Evolutionary conservation across 805 yeast genomes (phyloP).

Genomic region (Candida palmyrensis): DNA sequence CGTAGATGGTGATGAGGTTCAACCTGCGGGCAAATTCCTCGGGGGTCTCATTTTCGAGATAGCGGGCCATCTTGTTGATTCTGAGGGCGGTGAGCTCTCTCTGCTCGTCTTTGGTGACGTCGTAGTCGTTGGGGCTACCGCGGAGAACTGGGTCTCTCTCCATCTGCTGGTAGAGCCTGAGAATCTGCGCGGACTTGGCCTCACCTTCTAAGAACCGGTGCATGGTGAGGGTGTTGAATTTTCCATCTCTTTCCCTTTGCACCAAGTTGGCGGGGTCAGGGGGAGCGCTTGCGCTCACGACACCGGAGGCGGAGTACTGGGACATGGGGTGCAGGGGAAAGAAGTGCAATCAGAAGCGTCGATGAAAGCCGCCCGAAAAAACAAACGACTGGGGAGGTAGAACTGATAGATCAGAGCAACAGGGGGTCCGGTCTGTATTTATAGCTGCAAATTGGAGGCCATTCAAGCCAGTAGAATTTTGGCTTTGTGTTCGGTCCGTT

Average conservation of each 20-base stretch:
- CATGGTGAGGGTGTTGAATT: constrained; percentile 13
- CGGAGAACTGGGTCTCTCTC: constrained; percentile 36
- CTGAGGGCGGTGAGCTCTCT: constrained; percentile 28
- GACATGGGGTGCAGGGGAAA: too few species aligned
- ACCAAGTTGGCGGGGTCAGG: constrained; percentile 19
- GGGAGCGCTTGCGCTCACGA: neutral
- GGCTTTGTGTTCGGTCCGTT: too few species aligned
- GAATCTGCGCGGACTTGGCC: constrained; percentile 23
- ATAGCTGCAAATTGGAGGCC: too few species aligned
- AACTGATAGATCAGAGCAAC: too few species aligned
- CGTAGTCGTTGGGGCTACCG: constrained; percentile 27
- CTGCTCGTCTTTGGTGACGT: constrained; percentile 22
- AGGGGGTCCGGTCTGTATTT: too few species aligned
- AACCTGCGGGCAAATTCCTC: constrained; percentile 30
- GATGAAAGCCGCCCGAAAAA: too few species aligned
- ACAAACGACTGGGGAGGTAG: too few species aligned
- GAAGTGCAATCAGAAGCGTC: too few species aligned
- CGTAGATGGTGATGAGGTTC: constrained; percentile 31
- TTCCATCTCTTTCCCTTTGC: constrained; percentile 14
- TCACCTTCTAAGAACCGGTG: constrained; percentile 20
- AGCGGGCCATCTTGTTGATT: constrained; percentile 32
- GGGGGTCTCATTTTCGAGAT: constrained; percentile 27
- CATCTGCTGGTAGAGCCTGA: constrained; percentile 25
- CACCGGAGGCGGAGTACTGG: too few species aligned
- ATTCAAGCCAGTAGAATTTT: too few species aligned